Evolutionary conservation across 495 filamentous ascomycete species (phyloP).

Genomic region (Hypoxylon fuscum): DNA sequence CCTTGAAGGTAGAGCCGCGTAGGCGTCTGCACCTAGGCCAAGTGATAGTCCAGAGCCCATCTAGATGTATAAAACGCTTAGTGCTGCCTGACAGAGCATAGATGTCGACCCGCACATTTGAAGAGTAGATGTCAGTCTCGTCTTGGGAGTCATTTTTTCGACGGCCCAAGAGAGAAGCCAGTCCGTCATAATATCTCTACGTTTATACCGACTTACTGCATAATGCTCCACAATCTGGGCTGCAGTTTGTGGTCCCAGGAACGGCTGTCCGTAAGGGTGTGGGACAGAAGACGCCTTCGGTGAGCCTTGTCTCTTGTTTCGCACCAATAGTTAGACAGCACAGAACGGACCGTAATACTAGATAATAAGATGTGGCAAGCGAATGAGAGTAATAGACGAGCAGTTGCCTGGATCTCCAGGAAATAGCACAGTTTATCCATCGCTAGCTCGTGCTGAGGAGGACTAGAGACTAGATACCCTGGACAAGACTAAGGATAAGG

Average conservation of each 20-base stretch:
- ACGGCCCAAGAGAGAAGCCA: conserved; percentile 13
- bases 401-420: conserved; percentile 11
- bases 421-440: conserved; percentile 12
- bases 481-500: conserved; percentile 2
- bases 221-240: conserved; percentile 39
- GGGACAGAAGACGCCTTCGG: conserved; percentile 36
- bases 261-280: conserved; percentile 35
- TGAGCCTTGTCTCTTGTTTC: conserved; percentile 32
- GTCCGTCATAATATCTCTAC: conserved; percentile 20
- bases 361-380: conserved; percentile 20
- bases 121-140: conserved; percentile 19
- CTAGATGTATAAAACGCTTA: conserved; percentile 19
- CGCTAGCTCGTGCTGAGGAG: conserved; percentile 6
- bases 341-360: conserved; percentile 17
- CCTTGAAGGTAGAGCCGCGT: conserved; percentile 35
- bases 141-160: conserved; percentile 20
- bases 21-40: conserved; percentile 18
- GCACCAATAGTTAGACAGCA: conserved; percentile 30
- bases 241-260: conserved; percentile 35
- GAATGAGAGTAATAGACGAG: conserved; percentile 14
- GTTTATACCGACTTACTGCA: conserved; percentile 25
- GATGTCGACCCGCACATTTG: conserved; percentile 28
- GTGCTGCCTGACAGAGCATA: conserved; percentile 36
- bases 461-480: conserved; percentile 11
- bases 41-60: conserved; percentile 24